Conservation (phyloP, 2,329 filamentous ascomycete species). For the Hymenoscyphus salicellus region DNA sequence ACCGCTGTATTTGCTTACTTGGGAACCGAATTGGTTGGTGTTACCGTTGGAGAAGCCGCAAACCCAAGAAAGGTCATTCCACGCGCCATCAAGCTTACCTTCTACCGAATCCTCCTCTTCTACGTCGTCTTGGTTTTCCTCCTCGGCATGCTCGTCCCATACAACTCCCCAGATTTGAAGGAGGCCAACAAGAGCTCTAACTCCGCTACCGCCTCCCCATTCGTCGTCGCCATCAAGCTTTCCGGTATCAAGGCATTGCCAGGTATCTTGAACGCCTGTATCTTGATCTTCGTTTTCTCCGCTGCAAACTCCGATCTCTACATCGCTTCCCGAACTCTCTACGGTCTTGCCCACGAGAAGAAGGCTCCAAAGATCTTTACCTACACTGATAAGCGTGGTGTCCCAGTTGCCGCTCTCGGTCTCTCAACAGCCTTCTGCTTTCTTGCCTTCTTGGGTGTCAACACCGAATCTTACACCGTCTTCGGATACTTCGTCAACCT, state of each 20-base stretch:
- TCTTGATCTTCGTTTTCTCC: slow-evolving; percentile 64
- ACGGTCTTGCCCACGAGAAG: slow-evolving; percentile 63
- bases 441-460: slow-evolving; percentile 64
- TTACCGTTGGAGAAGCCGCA: slow-evolving; percentile 63
- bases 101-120: slow-evolving; percentile 61
- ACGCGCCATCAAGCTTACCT: slow-evolving; percentile 59
- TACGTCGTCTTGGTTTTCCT: slow-evolving; percentile 61
- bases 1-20: slow-evolving; percentile 61
- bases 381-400: slow-evolving; percentile 53
- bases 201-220: slow-evolving; percentile 49
- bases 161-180: slow-evolving; percentile 58
- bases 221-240: slow-evolving; percentile 59
- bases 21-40: slow-evolving; percentile 59
- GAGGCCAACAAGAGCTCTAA: slow-evolving; percentile 46
- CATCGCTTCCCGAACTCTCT: slow-evolving; percentile 66
- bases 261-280: slow-evolving; percentile 65
- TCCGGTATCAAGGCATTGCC: slow-evolving; percentile 62
- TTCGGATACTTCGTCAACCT: slow-evolving; percentile 72
- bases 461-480: slow-evolving; percentile 57
- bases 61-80: slow-evolving; percentile 65
- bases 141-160: slow-evolving; percentile 61
- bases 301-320: slow-evolving; percentile 61
- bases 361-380: slow-evolving; percentile 62
- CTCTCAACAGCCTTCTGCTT: slow-evolving; percentile 51
- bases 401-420: slow-evolving; percentile 48